phyloP scores from a whole-genome alignment of 2,329 filamentous ascomycete species.

The Berkeleyomyces basicola region DNA sequence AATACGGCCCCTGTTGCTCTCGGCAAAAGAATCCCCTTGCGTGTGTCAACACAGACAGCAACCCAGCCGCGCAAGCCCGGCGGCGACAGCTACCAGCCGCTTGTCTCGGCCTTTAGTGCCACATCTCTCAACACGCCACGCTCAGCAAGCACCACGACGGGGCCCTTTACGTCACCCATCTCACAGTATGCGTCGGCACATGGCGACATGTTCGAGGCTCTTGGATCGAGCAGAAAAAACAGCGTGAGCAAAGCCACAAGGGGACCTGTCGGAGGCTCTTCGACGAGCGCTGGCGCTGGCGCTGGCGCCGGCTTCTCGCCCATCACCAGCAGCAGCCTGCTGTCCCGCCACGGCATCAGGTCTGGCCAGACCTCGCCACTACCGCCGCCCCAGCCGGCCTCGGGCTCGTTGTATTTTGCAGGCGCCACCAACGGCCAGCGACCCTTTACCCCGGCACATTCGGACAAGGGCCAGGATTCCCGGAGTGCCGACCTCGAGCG shows the following conservation, averaged over 20 bases:
- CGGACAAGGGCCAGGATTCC: not conserved
- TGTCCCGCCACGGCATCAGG: not conserved
- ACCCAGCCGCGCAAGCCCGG: not conserved
- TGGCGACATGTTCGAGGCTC: not conserved
- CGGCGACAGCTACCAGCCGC: constrained; percentile 2
- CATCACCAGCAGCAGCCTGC: not conserved
- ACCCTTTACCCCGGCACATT: not conserved
- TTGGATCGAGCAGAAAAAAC: not conserved
- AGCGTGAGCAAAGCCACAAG: not conserved
- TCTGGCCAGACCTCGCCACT: not conserved
- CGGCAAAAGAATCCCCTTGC: not conserved
- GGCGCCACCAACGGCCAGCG: not conserved
- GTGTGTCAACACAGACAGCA: not conserved
- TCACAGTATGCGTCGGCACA: not conserved
- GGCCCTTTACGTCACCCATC: not conserved
- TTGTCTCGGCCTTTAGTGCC: constrained; percentile 6
- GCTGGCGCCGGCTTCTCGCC: not conserved
- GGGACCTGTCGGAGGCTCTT: not conserved
- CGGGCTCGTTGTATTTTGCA: not conserved
- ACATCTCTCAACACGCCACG: constrained; percentile 4
- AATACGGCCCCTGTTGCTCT: not conserved
- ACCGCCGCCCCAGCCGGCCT: not conserved
- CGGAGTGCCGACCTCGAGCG: not conserved
- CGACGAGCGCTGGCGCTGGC: not conserved
- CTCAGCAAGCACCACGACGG: not conserved